Conservation (phyloP, 1,139 yeast species). For the Arxiozyma slooffiae region DNA sequence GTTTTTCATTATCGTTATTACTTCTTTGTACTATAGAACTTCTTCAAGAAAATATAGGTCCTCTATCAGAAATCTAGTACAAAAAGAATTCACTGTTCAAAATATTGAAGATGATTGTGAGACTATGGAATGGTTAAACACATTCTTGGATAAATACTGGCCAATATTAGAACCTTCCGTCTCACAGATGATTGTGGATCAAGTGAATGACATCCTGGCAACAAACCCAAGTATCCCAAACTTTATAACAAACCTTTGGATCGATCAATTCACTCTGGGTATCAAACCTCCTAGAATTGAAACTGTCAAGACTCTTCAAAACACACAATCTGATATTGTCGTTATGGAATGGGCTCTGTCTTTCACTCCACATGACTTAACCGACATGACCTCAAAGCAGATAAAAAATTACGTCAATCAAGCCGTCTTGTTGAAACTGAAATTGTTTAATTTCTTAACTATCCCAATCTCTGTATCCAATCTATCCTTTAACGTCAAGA, state of each 20-base stretch:
- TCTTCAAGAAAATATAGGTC: conserved; percentile 74
- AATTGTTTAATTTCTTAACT: conserved; percentile 52
- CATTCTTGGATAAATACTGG: conserved; percentile 86
- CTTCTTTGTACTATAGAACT: conserved; percentile 67
- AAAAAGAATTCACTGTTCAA: conserved; percentile 73
- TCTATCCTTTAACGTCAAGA: conserved; percentile 53
- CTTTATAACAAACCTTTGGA: conserved; percentile 70
- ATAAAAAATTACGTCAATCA: conserved; percentile 76
- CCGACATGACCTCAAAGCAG: conserved; percentile 78
- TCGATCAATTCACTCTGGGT: conserved; percentile 83
- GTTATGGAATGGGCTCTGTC: conserved; percentile 95
- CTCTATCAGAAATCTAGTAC: conserved; percentile 64
- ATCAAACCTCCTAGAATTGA: conserved; percentile 93
- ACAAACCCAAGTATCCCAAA: conserved; percentile 66
- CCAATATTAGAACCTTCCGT: conserved; percentile 80
- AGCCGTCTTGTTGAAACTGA: conserved; percentile 57
- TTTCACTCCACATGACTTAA: conserved; percentile 80
- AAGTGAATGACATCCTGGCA: conserved; percentile 74
- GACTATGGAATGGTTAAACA: conserved; percentile 90
- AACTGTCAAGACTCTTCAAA: conserved; percentile 74
- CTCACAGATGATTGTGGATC: conserved; percentile 74
- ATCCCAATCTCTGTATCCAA: conserved; percentile 55
- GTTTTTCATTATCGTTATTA: conserved; percentile 52
- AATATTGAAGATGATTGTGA: conserved; percentile 82
- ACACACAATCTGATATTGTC: conserved; percentile 81